phyloP scores from a whole-genome alignment of 257 asterid genomes.

The Fraxinus cuspidata region DNA sequence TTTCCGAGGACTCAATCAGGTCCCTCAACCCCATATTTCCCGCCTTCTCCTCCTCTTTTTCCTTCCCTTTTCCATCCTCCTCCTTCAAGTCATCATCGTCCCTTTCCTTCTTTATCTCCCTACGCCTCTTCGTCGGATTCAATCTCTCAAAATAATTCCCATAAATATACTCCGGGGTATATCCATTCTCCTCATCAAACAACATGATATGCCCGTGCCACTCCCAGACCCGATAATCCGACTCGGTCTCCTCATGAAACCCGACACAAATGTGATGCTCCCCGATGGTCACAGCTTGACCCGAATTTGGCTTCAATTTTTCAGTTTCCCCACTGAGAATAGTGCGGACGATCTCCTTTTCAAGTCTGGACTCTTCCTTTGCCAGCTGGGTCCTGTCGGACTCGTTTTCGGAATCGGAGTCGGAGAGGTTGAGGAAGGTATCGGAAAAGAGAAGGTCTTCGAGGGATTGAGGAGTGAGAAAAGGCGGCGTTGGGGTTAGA shows the following conservation, averaged over 20 bases:
- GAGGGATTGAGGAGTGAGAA: slow-evolving; percentile 52
- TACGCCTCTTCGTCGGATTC: slow-evolving; percentile 31
- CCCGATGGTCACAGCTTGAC: slow-evolving; percentile 80
- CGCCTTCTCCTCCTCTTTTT: slow-evolving; percentile 34
- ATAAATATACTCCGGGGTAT: slow-evolving; percentile 84
- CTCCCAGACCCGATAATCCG: slow-evolving; percentile 96
- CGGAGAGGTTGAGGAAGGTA: slow-evolving; percentile 49
- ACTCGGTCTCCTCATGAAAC: slow-evolving; percentile 74
- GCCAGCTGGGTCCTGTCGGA: slow-evolving; percentile 57
- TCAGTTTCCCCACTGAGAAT: slow-evolving; percentile 64
- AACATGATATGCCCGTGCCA: slow-evolving; percentile 98
- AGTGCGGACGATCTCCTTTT: slow-evolving; percentile 72
- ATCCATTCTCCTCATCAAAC: slow-evolving; percentile 94
- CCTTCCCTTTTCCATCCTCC: slow-evolving; percentile 15
- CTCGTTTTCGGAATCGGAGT: slow-evolving; percentile 44
- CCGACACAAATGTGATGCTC: slow-evolving; percentile 96
- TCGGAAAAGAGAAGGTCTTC: slow-evolving; percentile 82
- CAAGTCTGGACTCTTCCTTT: slow-evolving; percentile 85
- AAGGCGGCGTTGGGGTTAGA: slow-evolving; percentile 34
- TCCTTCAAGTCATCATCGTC: slow-evolving; percentile 28
- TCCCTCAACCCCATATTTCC: slow-evolving; percentile 78
- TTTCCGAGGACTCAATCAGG: slow-evolving; percentile 65
- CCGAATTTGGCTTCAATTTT: slow-evolving; percentile 82
- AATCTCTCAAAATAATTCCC: slow-evolving; percentile 93
- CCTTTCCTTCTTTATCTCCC: slow-evolving; percentile 25